Evolutionary conservation across 148 eudicot species (phyloP), one percentile per base, ranked within the genome.

Genomic region (Cornus kousa): DNA sequence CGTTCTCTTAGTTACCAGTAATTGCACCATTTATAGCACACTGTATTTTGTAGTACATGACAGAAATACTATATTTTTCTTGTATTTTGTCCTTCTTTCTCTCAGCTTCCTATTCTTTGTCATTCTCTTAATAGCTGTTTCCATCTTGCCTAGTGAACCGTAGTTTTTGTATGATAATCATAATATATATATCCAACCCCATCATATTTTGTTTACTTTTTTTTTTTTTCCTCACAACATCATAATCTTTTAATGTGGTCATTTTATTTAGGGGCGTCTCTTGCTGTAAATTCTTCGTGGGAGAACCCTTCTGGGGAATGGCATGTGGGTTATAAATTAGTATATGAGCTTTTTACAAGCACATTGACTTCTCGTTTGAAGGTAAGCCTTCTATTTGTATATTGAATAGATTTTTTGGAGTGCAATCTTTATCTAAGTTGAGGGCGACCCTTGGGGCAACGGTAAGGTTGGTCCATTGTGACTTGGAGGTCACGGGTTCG

Each of bases 231-330:
- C 69, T n/a, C 59, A 31, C 48, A 10, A 8, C 57, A 10, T 65
- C 70, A 67, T 64, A 9, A 48, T 43, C 13, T 71, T 23, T 73
- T 74, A 53, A 65, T 23, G 14, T 23, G 7, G 17, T 78, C 31
- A 50, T 71, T 33, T 14, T 8, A 66, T 79, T 11, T 80, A 93
- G 99, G 99, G 78, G 89, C 93, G 37, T 80, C 88, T 67, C 82
- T 96, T 84, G 81, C 84, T 81, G 90, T 96, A 35, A 93, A 93
- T 86, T 82, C 97, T 24, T 86, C 98, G 16, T 96, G 99, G 99
- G 88, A 88, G 81, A 96, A 96, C 78, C 99, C 98, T 80, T 89
- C 95, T 5, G 95, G 97, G 69, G 95, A 96, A 81, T 93, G 99
- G 98, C 99, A 83, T 81, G 98, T 96, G 71, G 98, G 99, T 37